These are phyloP conservation scores for Vanrija humicola DNA, from an alignment of 1,284 basidiomycete species.

Conservation along the genomic window DNA sequence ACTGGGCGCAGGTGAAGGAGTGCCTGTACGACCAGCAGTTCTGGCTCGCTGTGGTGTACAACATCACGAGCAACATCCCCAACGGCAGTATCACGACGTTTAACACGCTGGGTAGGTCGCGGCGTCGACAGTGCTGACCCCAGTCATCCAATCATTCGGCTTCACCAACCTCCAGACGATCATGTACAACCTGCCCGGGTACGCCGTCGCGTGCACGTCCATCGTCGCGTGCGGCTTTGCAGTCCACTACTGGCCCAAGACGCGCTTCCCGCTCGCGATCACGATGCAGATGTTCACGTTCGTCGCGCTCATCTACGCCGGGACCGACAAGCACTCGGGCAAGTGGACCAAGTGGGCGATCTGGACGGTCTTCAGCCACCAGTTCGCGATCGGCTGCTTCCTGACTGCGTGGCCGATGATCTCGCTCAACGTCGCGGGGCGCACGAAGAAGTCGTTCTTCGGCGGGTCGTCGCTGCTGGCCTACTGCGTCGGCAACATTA, in stretches of 20 bases:
- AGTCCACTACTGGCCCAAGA: conserved; percentile 14
- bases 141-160: conserved; percentile 8
- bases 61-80: conserved; percentile 13
- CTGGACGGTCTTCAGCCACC: conserved; percentile 4
- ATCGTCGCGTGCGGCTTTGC: conserved; percentile 13
- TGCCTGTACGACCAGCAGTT: conserved; percentile 20
- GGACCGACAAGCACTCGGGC: conserved; percentile 10
- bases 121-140: conserved; percentile 5
- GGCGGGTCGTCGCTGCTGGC: conserved; percentile 13
- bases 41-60: conserved; percentile 19
- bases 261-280: conserved; percentile 27
- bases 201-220: conserved; percentile 16
- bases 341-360: conserved; percentile 24
- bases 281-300: conserved; percentile 8
- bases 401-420: conserved; percentile 12
- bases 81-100: conserved; percentile 23
- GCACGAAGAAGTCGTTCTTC: conserved; percentile 22
- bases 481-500: conserved; percentile 29
- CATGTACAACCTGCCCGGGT: conserved; percentile 20
- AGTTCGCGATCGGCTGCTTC: conserved; percentile 20
- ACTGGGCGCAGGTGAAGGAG: conserved; percentile 19
- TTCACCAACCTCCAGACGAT: conserved; percentile 22
- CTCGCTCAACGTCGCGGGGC: conserved; percentile 15
- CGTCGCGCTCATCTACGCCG: conserved; percentile 23
- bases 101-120: conserved; percentile 5